These are phyloP conservation scores for Coelastrella sp. DNA, from an alignment of 139 green algal species.

Conservation along the genomic window DNA sequence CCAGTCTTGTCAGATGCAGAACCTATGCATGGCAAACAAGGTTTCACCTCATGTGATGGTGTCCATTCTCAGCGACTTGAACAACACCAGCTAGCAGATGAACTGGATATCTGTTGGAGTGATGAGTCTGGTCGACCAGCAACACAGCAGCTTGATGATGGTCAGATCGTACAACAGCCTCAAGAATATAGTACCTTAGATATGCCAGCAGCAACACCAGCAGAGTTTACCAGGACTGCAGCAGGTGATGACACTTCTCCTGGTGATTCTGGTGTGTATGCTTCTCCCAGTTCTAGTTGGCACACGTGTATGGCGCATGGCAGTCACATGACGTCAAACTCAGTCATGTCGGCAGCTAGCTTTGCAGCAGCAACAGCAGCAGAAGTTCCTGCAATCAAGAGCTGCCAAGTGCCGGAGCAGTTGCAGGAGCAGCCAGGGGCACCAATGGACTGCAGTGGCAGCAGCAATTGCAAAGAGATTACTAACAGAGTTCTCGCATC, in stretches of 20 bases:
- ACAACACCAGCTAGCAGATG: no score
- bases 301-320: slow-evolving; percentile 30
- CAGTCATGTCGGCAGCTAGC: slow-evolving; percentile 5
- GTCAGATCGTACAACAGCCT: background rate
- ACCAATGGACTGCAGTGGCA: no score
- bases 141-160: slow-evolving; percentile 29
- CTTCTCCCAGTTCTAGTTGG: slow-evolving; percentile 32
- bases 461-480: no score
- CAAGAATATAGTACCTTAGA: no score
- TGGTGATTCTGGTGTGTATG: background rate
- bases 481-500: no score
- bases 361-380: slow-evolving; percentile 10
- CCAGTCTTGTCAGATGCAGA: no score
- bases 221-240: background rate
- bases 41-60: no score
- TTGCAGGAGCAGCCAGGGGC: no score
- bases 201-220: background rate
- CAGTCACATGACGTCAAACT: slow-evolving; percentile 10
- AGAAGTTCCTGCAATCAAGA: no score
- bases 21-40: no score
- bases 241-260: background rate
- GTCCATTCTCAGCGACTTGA: no score
- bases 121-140: background rate
- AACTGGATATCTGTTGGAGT: background rate
- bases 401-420: no score